phyloP scores from a whole-genome alignment of 371 early-diverging fungal genomes.

The Mucor ambiguus region DNA sequence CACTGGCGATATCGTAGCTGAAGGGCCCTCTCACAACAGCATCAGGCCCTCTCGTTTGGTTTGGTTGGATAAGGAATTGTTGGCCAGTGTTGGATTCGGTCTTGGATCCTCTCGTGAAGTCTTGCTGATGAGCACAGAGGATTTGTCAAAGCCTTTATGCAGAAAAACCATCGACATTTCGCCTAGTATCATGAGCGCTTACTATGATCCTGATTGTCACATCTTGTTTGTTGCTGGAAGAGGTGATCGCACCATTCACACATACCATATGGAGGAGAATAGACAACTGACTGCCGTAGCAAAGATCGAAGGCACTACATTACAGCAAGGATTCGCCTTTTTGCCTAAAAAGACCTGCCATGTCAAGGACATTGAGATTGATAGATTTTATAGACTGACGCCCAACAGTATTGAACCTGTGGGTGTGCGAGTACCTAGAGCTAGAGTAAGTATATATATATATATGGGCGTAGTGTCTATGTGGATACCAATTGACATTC shows the following conservation, averaged over 20 bases:
- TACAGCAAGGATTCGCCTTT: constrained; percentile 73
- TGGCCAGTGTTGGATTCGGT: constrained; percentile 79
- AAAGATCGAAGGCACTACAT: constrained; percentile 57
- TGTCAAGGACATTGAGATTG: constrained; percentile 69
- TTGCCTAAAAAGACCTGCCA: constrained; percentile 68
- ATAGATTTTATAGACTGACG: constrained; percentile 68
- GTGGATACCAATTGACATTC: background rate
- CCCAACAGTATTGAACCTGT: constrained; percentile 68
- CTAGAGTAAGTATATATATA: constrained; percentile 45
- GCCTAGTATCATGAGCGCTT: constrained; percentile 72
- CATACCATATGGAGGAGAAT: constrained; percentile 32
- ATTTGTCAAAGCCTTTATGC: constrained; percentile 43
- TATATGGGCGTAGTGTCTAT: background rate
- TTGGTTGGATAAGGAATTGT: constrained; percentile 62
- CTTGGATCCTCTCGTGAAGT: constrained; percentile 64
- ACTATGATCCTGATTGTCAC: constrained; percentile 69
- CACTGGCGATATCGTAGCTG: constrained; percentile 55
- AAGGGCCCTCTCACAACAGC: constrained; percentile 68
- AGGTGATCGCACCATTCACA: constrained; percentile 59
- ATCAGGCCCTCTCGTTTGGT: constrained; percentile 70
- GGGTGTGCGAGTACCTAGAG: constrained; percentile 76
- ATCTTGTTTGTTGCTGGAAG: constrained; percentile 68
- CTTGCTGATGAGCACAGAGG: constrained; percentile 50
- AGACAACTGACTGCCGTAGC: constrained; percentile 50
- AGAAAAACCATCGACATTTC: constrained; percentile 67